Evolutionary conservation across 2,329 filamentous ascomycete genomes (phyloP).

Genomic region (Fusarium tanahbumbuense): DNA sequence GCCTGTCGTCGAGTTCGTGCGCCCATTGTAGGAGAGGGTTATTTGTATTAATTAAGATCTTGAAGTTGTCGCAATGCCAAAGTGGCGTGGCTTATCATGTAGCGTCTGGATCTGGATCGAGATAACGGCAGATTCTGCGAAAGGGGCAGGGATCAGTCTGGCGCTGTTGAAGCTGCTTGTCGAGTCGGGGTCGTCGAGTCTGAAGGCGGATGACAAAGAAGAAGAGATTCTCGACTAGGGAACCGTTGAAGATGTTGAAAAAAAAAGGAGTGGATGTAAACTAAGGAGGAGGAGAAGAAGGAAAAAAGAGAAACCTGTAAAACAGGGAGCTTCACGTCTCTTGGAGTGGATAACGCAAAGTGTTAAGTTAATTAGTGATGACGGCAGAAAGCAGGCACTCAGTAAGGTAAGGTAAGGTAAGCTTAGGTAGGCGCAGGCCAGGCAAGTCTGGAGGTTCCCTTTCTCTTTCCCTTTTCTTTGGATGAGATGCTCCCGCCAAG

Average conservation of each 20-base stretch:
- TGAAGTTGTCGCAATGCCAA: conserved; percentile 30
- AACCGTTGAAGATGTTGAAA: conserved; percentile 4
- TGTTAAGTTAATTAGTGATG: conserved; percentile 31
- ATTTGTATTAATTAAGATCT: conserved; percentile 16
- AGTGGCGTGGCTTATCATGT: conserved; percentile 41
- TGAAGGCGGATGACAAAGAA: background rate
- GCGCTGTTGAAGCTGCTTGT: conserved; percentile 38
- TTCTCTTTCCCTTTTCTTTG: conserved; percentile 30
- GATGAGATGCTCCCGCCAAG: conserved; percentile 43
- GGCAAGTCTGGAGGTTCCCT: conserved; percentile 24
- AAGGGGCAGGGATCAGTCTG: conserved; percentile 41
- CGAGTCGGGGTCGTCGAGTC: background rate
- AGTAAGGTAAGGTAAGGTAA: conserved; percentile 2
- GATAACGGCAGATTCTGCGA: conserved; percentile 42
- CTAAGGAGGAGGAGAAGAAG: conserved; percentile 35
- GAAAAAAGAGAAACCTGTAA: conserved; percentile 12
- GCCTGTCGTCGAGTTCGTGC: conserved; percentile 55
- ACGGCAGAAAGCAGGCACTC: conserved; percentile 28
- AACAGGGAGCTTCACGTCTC: conserved; percentile 19
- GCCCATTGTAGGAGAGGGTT: conserved; percentile 50
- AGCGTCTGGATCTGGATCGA: conserved; percentile 22
- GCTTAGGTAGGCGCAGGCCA: conserved; percentile 3
- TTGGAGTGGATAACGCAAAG: conserved; percentile 12
- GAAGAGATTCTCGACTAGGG: background rate
- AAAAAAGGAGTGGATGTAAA: conserved; percentile 47